Base-by-base conservation (phyloP, 305 asterid genomes). In the Petunia hybrid region DNA sequence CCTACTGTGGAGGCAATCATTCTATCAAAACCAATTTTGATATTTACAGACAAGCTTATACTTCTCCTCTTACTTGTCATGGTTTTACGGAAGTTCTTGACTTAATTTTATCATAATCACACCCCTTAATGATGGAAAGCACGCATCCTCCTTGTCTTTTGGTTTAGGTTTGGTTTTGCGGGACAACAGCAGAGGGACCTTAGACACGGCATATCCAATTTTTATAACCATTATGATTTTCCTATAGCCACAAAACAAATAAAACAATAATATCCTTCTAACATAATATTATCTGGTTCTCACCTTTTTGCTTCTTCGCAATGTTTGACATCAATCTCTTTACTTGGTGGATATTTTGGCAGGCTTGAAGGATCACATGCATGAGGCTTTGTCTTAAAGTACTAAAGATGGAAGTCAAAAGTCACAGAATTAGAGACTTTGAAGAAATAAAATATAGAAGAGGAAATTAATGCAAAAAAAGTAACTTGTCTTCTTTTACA, bases 321-420 rank as follows among this genome's bases (percentile, higher is more conserved):
- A 56, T 88, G 91, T 80, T 96, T 96, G 61, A 91, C 92, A 86
- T 96, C 98, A 22, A 96, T 96, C 90, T 96, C 99, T 88, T 96
- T 96, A 87, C 98, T 92, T 16, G 99, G 99, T 41, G 98, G 93
- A 81, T 96, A 96, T 84, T 90, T 91, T 3, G 99, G 99, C 85
- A 96, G 83, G 89, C 94, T 91, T 41, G 95, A 92, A 4, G 99
- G 99, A 77, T 94, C 99, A 81, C 99, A 93, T 56, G 99, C 95
- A 63, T 85, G 84, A 40, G 99, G 99, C 89, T 85, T 92, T 12
- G 91, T 88, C 94, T 86, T 92, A 92, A 96, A 96, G 83, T 94
- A 96, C 99, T 96, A 85, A 85, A 61, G 12, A 80, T 81, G 43
- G 78, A 79, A 84, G 12, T 59, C 5, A 0, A 36, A 35, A 35